Base-by-base conservation (phyloP, 495 filamentous ascomycete species). In the Aspergillus panamensis region DNA sequence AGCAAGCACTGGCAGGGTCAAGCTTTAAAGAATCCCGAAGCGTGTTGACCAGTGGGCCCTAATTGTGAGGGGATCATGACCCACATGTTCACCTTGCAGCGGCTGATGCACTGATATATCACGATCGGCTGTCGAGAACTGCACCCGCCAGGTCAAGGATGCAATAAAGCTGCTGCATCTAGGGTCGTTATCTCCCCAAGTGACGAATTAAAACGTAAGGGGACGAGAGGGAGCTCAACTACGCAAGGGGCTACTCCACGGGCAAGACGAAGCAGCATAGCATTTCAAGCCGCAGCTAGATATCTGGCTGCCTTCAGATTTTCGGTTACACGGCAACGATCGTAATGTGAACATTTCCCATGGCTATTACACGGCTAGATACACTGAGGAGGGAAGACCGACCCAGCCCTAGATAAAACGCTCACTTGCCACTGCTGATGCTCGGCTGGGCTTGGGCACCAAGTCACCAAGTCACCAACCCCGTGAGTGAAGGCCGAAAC, bases 11-110 rank as follows among this genome's bases (percentile, higher is more conserved):
- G 13, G 37, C 12, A 14, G 16, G 12, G 9, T 6, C 19, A 6
- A 19, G 43, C 53, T 55, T 55, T 48, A 48, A 55, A 48, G 20
- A 25, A 25, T 4, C 12, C 19, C 12, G n/a, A 17, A 45, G 42
- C 17, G 20, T 45, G 42, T 45, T 45, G 42, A 20, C 17, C 16
- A 42, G 47, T 20, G 30, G 47, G 20, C 17, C 6, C 25, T 5
- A 5, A 25, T 25, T 2, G 25, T 5, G 43, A 47, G 17, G 9
- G 42, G 42, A 55, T 35, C 2, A 29, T 56, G 29, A 13, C 32
- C 17, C 21, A 33, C 32, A 40, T 16, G 32, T 39, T 39, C 50
- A 52, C 35, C 17, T 40, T 32, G 17, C 50, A 21, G 17, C 32
- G 19, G 45, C 12, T 33, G 25, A 56, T 40, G 47, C 29, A 31